Base-by-base conservation (phyloP, 164 flowering plant species). In the Hamamelis virginiana region DNA sequence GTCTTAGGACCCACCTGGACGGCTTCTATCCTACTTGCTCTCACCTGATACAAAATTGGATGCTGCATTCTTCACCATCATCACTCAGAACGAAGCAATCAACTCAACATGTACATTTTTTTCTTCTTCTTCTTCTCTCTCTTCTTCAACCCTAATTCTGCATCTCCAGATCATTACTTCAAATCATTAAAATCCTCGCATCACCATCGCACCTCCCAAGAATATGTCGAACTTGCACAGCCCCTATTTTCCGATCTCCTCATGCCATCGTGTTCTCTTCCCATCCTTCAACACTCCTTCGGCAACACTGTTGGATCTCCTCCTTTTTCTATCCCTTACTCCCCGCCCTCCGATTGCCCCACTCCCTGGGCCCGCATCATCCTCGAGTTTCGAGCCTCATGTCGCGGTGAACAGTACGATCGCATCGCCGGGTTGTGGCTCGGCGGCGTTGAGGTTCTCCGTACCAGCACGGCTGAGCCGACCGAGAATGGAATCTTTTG, bases 401-500 rank as follows among this genome's bases (percentile, higher is more conserved):
- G 77, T 74, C 61, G 68, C 9, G 97, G 97, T 18, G 85, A 87
- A 10, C 94, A 91, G 81, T 89, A 86, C 74, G 91, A 89, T 62
- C 96, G 97, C 50, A 88, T 92, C 74, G 83, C 91, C 63, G 96
- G 76, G 47, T 69, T 91, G 16, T 90, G 97, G 96, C 81, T 94
- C 61, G 89, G 75, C 68, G 96, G 98, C 44, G 89, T 66, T 22
- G 97, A 94, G 89, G 67, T 94, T 18, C 88, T 94, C 71, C 89
- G 98, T 4, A 94, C 96, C 70, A 86, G 90, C 78, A 94, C 98
- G 12, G 94, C 97, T 21, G 91, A 91, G 80, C 96, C 98, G 21
- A 84, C 77, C 1, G 70, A 76, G 0, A 61, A 69, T 13, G 98
- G 98, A 5, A 67, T 88, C 59, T 85, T 74, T 84, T 91, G 98